Evolutionary conservation across 2,329 filamentous ascomycete genomes (phyloP).

Genomic region (Fusarium equiseti): DNA sequence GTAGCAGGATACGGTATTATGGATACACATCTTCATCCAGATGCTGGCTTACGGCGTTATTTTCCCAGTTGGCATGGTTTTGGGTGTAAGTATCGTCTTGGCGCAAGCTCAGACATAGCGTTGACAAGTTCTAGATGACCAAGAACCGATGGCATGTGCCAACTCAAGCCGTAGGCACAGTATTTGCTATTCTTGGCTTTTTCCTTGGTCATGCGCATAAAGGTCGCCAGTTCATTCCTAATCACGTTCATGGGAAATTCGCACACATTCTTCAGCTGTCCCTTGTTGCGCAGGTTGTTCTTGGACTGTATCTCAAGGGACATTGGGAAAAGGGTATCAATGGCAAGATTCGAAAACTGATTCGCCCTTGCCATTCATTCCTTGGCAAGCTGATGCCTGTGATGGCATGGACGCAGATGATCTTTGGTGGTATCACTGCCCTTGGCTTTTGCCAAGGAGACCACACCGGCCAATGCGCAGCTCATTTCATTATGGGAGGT

Average conservation of each 20-base stretch:
- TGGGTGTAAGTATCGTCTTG: slow-evolving; percentile 73
- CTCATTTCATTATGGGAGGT: slow-evolving; percentile 98
- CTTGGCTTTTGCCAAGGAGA: slow-evolving; percentile 94
- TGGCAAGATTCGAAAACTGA: slow-evolving; percentile 77
- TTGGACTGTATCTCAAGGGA: slow-evolving; percentile 89
- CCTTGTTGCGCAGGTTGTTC: slow-evolving; percentile 78
- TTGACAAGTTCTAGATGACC: slow-evolving; percentile 70
- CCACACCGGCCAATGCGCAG: slow-evolving; percentile 90
- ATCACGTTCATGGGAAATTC: slow-evolving; percentile 85
- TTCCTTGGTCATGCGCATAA: slow-evolving; percentile 92
- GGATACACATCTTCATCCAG: slow-evolving; percentile 93
- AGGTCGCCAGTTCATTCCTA: slow-evolving; percentile 82
- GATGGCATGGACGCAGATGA: slow-evolving; percentile 90
- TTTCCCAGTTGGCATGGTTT: slow-evolving; percentile 94
- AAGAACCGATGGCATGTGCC: slow-evolving; percentile 96
- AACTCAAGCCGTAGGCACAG: slow-evolving; percentile 79
- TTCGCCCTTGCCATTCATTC: slow-evolving; percentile 81
- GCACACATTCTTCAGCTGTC: slow-evolving; percentile 84
- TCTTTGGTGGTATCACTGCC: slow-evolving; percentile 93
- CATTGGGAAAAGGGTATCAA: slow-evolving; percentile 89
- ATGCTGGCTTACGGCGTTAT: slow-evolving; percentile 89
- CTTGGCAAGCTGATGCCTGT: slow-evolving; percentile 90
- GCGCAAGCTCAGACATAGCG: not conserved
- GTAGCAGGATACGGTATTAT: slow-evolving; percentile 81
- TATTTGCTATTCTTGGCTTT: slow-evolving; percentile 85